Evolutionary conservation across 371 early-diverging fungal genomes (phyloP).

Genomic region (Chytridiales sp.): DNA sequence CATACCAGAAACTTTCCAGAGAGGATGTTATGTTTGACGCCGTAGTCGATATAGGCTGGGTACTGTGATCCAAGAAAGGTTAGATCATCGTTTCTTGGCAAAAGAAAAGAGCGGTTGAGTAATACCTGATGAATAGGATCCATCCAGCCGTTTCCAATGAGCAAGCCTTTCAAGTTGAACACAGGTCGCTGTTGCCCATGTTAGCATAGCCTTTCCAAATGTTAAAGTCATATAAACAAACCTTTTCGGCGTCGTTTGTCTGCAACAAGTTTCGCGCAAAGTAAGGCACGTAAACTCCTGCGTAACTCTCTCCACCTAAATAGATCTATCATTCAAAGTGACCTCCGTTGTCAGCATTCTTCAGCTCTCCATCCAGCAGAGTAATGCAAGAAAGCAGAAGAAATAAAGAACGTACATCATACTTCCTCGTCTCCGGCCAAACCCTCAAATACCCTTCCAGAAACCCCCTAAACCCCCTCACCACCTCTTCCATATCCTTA

Average conservation of each 20-base stretch:
- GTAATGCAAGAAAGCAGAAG: not conserved
- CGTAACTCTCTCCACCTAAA: slow-evolving; percentile 83
- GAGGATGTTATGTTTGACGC: slow-evolving; percentile 33
- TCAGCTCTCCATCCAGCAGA: not conserved
- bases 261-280: slow-evolving; percentile 47
- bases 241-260: too few species aligned
- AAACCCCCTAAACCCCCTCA: slow-evolving; percentile 59
- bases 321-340: slow-evolving; percentile 55
- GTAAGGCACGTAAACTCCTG: slow-evolving; percentile 85
- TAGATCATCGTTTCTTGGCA: not conserved
- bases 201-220: too few species aligned
- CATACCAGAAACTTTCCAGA: slow-evolving; percentile 32
- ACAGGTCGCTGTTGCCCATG: too few species aligned
- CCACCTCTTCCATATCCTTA: slow-evolving; percentile 39
- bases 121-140: slow-evolving; percentile 72
- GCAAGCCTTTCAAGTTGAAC: slow-evolving; percentile 64
- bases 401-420: slow-evolving; percentile 48
- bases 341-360: not conserved
- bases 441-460: slow-evolving; percentile 59
- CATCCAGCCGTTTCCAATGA: slow-evolving; percentile 90
- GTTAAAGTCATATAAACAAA: too few species aligned
- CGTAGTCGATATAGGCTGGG: slow-evolving; percentile 35
- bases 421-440: slow-evolving; percentile 57
- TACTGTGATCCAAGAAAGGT: slow-evolving; percentile 29
- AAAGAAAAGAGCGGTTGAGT: not conserved